Conservation (phyloP, 208 protist species). For the Acanthamoeba lugdunensis region DNA sequence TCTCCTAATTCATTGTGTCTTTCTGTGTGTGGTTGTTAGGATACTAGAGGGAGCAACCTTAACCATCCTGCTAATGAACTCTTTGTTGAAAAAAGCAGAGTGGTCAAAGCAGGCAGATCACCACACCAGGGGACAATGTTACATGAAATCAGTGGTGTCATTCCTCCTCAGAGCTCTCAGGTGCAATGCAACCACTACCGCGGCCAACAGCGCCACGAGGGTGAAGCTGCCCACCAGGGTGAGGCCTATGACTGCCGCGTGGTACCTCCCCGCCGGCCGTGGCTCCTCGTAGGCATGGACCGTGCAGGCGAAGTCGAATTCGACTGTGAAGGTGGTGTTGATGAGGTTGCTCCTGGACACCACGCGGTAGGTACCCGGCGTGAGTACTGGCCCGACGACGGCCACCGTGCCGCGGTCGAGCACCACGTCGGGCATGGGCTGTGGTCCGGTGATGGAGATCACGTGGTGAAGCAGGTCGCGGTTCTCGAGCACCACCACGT, state of each 20-base stretch:
- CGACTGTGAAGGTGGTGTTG: background rate
- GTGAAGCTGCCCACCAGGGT: background rate
- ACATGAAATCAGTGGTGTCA: no score
- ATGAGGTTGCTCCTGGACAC: background rate
- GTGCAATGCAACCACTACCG: background rate
- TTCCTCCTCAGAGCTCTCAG: no score
- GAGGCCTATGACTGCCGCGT: background rate
- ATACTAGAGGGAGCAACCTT: no score
- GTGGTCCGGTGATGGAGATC: background rate
- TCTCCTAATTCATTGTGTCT: no score
- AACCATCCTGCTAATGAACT: no score
- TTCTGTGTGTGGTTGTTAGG: no score
- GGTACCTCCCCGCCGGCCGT: background rate
- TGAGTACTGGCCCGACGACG: background rate
- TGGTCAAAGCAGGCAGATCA: no score
- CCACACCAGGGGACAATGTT: no score
- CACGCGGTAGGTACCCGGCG: background rate
- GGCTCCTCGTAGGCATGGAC: background rate
- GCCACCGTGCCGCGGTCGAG: background rate
- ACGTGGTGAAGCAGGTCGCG: background rate
- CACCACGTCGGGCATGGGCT: background rate
- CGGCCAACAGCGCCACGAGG: background rate
- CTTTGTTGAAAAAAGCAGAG: no score
- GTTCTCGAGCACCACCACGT: conserved; percentile 7
- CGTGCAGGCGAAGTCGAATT: background rate